Conservation (phyloP, 139 green algal genomes). For the Monoraphidium neglectum region DNA sequence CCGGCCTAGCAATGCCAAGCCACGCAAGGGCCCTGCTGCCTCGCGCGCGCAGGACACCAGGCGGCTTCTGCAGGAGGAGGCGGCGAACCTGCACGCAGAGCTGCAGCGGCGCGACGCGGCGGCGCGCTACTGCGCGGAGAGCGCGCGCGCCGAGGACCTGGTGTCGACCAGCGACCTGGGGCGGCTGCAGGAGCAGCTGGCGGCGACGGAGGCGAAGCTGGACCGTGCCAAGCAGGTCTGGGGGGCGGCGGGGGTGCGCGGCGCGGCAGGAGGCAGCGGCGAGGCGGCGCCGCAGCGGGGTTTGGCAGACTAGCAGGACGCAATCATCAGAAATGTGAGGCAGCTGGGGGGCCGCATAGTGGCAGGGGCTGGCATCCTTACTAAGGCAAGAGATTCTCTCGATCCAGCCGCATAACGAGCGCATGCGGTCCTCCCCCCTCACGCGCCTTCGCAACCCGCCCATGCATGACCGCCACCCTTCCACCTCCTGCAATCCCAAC, state of each 20-base stretch:
- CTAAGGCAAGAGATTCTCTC: too few relatives aligned
- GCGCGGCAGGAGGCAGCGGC: too few relatives aligned
- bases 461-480: background rate
- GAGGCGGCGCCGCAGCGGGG: too few relatives aligned
- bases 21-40: background rate
- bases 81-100: background rate
- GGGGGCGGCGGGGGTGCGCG: too few relatives aligned
- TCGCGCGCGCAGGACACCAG: conserved; percentile 14
- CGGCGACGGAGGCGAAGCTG: conserved; percentile 39
- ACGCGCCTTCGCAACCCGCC: too few relatives aligned
- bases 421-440: too few relatives aligned
- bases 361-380: too few relatives aligned
- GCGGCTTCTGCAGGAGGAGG: conserved; percentile 27
- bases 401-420: too few relatives aligned
- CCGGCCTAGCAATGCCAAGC: background rate
- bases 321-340: background rate
- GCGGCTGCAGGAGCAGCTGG: conserved; percentile 53
- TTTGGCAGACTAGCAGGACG: too few relatives aligned
- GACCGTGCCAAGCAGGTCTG: conserved; percentile 42
- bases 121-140: conserved; percentile 1
- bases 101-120: conserved; percentile 19
- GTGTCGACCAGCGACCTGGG: conserved; percentile 32
- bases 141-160: background rate
- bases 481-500: background rate
- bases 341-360: background rate